phyloP scores from a whole-genome alignment of 164 flowering plant species.

The Vitis riparia region DNA sequence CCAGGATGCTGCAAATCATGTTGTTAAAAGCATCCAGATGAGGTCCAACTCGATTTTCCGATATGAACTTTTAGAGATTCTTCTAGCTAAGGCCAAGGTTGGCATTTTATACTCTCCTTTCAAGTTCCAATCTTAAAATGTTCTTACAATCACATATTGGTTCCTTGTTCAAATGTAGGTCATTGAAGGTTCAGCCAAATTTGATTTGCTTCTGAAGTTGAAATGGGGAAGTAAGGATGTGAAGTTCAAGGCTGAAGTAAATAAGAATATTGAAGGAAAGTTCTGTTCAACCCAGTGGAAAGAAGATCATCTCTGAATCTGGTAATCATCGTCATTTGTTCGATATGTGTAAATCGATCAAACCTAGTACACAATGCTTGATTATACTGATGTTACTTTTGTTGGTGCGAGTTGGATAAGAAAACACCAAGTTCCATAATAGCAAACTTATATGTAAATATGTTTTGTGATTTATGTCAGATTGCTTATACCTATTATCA shows the following conservation, averaged over 20 bases:
- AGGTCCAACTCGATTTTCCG: conserved; percentile 74
- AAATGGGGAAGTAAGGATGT: conserved; percentile 10
- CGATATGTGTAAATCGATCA: no score
- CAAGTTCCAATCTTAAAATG: no score
- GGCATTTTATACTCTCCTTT: not conserved
- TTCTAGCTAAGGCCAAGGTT: conserved; percentile 76
- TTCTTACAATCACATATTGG: no score
- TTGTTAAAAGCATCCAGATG: conserved; percentile 64
- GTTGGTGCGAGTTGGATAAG: no score
- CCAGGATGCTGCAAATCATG: conserved; percentile 75
- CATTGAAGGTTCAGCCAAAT: conserved; percentile 12
- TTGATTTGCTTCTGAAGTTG: conserved; percentile 19
- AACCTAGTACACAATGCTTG: no score
- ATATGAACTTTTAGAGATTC: conserved; percentile 64
- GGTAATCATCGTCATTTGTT: no score
- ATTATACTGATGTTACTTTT: no score
- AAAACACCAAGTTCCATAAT: no score
- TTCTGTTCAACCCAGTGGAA: not conserved
- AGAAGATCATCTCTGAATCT: no score
- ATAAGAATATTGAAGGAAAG: conserved; percentile 7
- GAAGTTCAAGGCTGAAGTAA: conserved; percentile 11
- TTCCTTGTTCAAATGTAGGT: conserved; percentile 7
- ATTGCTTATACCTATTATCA: no score
- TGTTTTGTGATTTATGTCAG: no score
- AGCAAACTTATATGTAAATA: no score